Base-by-base conservation (phyloP, 2,329 filamentous ascomycete genomes). In the Aotearoamyces nothofagi region DNA sequence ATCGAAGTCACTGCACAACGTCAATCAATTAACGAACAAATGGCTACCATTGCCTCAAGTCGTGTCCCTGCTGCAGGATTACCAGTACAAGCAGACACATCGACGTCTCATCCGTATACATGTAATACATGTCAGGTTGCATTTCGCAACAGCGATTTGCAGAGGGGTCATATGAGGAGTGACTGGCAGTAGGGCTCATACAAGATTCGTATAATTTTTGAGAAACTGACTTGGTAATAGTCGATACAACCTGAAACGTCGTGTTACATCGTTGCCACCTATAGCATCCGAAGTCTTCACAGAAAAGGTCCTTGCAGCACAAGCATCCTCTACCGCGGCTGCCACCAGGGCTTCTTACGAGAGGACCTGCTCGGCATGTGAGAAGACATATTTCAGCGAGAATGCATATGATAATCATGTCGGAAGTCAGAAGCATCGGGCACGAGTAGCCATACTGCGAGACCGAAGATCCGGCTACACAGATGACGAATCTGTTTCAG, bases 111-210 rank as follows among this genome's bases (percentile, higher is more conserved):
- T 51, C 87, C 90, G 2, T 98, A 87, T 58, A 96, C 87, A 32
- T 98, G 90, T 72, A 98, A 96, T 56, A 90, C 86, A 33, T 98
- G 90, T 51, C 83, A 93, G 53, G 86, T 98, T 43, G 90, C 87
- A 29, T 98, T 96, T 58, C 78, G 87, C 41, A 84, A 82, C 50
- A 84, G 81, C 52, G 87, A 96, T 50, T 66, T 92, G 32, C 90
- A 98, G 58, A 77, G 90, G 52, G 76, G 72, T 20, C 90, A 98
- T 52, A 98, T 98, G 90, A 84, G 90, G 54, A 90, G 78, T 44
- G 90, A 98, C 59, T 98, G 90, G 90, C 87, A 98, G 79, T 90
- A 66, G 59, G 81, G 75, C n/a, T n/a, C n/a, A n/a, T n/a, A n/a
- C n/a, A n/a, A n/a, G 4, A 30, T 29, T 27, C 15, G 17, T 31